Base-by-base conservation (phyloP, 352 stramenopile genomes). In the Globisporangium orthogonon region DNA sequence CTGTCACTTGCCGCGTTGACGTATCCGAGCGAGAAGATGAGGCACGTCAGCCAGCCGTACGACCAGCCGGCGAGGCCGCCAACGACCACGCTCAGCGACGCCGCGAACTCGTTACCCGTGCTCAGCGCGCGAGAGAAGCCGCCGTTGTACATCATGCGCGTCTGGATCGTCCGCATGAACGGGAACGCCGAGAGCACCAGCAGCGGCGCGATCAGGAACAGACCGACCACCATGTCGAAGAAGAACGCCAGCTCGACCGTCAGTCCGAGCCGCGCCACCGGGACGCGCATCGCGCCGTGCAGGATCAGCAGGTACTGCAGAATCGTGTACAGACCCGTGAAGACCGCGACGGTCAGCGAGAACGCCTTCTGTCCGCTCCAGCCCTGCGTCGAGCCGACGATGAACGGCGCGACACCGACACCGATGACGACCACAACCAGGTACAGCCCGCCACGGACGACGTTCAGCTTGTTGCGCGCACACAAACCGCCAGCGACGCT, bases 141-240 rank as follows among this genome's bases (percentile, higher is more conserved):
- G 18, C 85, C 84, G 56, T 95, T 95, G 67, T 95, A 95, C 86
- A 95, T 95, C 83, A 95, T 95, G 35, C 86, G 83, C 41, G 86
- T 93, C 54, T 95, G 86, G 54, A 94, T 89, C 9, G 84, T 94
- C 41, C 78, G 83, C 83, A 95, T 94, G 62, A 94, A 95, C 23
- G 83, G 86, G 58, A 95, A 83, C 18, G 79, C 83, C 46, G 83
- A 94, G 4, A 95, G 37, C 18, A 94, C 45, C 44, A 94, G 48
- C 17, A 95, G 71, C 28, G 84, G 82, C 1, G 93, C 14, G 15
- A 87, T 71, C 23, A 94, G 53, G 55, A 94, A 90, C 23, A 91
- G 35, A 1, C 86, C 86, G 9, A 93, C 76, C 1, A 92, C 66
- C 67, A 91, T 86, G 54, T 95, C 86, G 59, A 95, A 95, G 54